Percentiles rank a stretch among this genome's conserved stretches.
phyloP scores from a whole-genome alignment of 768 basidiomycete species.

The Cantharellus anzutake region DNA sequence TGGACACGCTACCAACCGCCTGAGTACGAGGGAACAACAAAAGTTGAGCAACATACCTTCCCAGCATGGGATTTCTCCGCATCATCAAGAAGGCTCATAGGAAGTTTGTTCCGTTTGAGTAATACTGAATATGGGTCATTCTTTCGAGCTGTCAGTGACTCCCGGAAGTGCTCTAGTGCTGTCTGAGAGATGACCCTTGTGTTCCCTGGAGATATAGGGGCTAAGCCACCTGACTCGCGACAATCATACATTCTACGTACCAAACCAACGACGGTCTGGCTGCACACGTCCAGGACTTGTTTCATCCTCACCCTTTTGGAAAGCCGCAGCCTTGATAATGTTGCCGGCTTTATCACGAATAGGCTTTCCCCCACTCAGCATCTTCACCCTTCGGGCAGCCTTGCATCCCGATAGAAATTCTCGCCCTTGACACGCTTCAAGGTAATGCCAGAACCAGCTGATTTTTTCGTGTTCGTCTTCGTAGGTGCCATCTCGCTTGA shows the following conservation, averaged over 20 bases:
- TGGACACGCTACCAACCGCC: slow-evolving; percentile 46
- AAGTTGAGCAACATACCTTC: slow-evolving; percentile 31
- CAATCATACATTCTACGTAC: slow-evolving; percentile 25
- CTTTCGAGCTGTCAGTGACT: slow-evolving; percentile 64
- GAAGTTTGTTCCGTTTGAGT: slow-evolving; percentile 82
- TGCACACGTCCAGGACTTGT: slow-evolving; percentile 79
- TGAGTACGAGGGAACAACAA: background rate
- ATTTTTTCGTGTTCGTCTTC: background rate
- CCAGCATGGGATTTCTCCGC: slow-evolving; percentile 59
- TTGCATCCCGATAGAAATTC: slow-evolving; percentile 97
- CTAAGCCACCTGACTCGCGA: background rate
- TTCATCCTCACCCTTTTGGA: slow-evolving; percentile 90
- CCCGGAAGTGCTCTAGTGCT: slow-evolving; percentile 90
- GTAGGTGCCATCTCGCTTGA: slow-evolving; percentile 2
- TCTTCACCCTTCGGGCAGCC: slow-evolving; percentile 62
- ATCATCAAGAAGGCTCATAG: slow-evolving; percentile 90
- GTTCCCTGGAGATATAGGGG: slow-evolving; percentile 39
- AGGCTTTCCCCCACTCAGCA: slow-evolving; percentile 85
- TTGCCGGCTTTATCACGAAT: slow-evolving; percentile 83
- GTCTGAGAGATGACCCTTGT: slow-evolving; percentile 96
- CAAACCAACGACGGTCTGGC: slow-evolving; percentile 95
- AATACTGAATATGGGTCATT: slow-evolving; percentile 94
- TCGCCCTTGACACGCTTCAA: slow-evolving; percentile 71
- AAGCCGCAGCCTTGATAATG: slow-evolving; percentile 82
- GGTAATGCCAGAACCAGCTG: background rate